Conservation (phyloP, 1,284 basidiomycete species). For the Ceratobasidium sp. region DNA sequence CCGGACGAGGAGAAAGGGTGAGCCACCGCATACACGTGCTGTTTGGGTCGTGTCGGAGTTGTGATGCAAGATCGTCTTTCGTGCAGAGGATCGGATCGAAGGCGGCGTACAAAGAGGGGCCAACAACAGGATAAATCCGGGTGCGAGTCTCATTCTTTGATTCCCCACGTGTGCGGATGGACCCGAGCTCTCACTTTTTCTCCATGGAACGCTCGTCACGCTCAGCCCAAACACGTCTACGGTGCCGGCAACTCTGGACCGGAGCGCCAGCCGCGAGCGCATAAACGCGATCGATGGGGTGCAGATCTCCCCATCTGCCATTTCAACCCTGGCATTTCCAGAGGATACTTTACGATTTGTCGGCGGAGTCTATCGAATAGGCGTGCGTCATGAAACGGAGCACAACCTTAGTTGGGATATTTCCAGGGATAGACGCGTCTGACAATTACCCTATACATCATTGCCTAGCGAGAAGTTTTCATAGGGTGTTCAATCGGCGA, state of each 20-base stretch:
- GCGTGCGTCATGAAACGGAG: no score
- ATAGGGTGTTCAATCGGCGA: no score
- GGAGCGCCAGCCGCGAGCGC: no score
- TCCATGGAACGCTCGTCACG: constrained; percentile 7
- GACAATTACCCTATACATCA: no score
- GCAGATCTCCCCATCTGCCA: no score
- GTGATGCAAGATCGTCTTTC: constrained; percentile 15
- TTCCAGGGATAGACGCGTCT: no score
- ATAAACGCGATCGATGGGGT: constrained; percentile 22
- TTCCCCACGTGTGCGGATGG: constrained; percentile 22
- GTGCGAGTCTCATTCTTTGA: not conserved
- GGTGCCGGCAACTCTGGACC: constrained; percentile 20
- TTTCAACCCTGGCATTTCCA: no score
- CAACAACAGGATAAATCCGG: constrained; percentile 3
- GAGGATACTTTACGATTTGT: no score
- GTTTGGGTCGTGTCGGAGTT: constrained; percentile 37
- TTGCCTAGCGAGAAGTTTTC: no score
- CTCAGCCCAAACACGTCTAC: not conserved
- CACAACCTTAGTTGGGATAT: no score
- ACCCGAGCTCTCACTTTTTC: constrained; percentile 13
- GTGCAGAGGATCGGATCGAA: constrained; percentile 25
- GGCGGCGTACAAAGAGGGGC: constrained; percentile 2
- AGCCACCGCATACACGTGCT: constrained; percentile 39
- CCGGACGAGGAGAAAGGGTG: no score
- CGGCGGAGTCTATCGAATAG: no score